Conservation (phyloP, 2,329 filamentous ascomycete genomes). For the Phialocephala sp. region DNA sequence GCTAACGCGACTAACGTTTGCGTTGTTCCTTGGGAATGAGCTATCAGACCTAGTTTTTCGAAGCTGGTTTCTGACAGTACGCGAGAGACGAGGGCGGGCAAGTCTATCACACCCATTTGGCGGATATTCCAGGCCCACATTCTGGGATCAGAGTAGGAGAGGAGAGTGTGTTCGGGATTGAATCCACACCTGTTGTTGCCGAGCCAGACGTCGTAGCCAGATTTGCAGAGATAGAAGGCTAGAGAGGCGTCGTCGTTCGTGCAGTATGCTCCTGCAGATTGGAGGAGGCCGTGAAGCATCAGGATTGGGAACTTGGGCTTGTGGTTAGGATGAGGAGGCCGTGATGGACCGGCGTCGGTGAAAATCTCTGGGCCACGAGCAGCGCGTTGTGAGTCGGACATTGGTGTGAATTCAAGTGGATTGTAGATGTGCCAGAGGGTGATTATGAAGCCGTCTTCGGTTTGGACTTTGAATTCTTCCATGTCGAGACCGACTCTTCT, state of each 20-base stretch:
- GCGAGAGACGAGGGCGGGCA: constrained; percentile 79
- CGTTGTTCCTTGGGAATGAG: constrained; percentile 90
- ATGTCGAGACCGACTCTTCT: constrained; percentile 85
- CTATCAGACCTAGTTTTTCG: constrained; percentile 79
- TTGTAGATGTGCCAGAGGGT: constrained; percentile 90
- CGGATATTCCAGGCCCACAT: constrained; percentile 98
- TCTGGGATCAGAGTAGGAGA: constrained; percentile 77
- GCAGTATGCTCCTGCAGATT: constrained; percentile 88
- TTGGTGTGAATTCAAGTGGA: constrained; percentile 70
- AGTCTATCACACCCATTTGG: constrained; percentile 89
- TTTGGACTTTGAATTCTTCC: constrained; percentile 83
- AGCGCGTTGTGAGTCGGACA: constrained; percentile 54
- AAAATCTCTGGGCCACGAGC: constrained; percentile 69
- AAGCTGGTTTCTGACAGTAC: constrained; percentile 85
- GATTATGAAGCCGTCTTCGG: constrained; percentile 92
- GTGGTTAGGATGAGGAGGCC: constrained; percentile 39
- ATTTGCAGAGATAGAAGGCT: constrained; percentile 90
- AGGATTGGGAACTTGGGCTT: constrained; percentile 76
- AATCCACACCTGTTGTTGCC: constrained; percentile 94
- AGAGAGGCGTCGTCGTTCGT: constrained; percentile 88
- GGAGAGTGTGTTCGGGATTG: constrained; percentile 73
- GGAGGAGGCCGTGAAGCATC: constrained; percentile 85
- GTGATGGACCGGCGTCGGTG: constrained; percentile 48
- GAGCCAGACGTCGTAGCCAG: constrained; percentile 93
- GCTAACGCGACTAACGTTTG: constrained; percentile 86